Conservation (phyloP, 441 rosid genomes). For the Pelargonium hybrid region DNA sequence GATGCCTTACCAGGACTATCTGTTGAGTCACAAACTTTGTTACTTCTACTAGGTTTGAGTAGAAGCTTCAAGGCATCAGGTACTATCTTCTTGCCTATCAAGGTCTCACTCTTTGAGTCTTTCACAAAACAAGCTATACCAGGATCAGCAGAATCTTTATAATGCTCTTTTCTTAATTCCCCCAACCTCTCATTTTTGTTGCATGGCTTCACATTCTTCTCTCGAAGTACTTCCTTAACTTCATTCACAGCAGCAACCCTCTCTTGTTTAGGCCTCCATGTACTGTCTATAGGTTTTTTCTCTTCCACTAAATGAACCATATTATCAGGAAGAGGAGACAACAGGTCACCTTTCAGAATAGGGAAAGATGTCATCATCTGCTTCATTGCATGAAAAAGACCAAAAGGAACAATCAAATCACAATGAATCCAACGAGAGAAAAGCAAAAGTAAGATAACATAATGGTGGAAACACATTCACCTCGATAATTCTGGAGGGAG, state of each 20-base stretch:
- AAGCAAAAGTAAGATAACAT: neutral
- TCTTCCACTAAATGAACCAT: conserved; percentile 32
- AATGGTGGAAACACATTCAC: conserved; percentile 20
- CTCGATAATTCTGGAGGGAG: conserved; percentile 48
- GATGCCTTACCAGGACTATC: conserved; percentile 1
- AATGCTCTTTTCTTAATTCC: neutral
- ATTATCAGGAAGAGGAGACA: conserved; percentile 55
- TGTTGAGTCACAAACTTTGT: conserved; percentile 1
- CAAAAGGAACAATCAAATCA: conserved; percentile 8
- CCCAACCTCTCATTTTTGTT: neutral
- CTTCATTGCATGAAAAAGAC: conserved; percentile 27
- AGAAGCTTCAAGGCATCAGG: conserved; percentile 2
- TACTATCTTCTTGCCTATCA: neutral
- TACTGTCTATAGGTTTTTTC: conserved; percentile 19
- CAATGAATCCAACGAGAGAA: neutral
- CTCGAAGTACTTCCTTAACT: conserved; percentile 18
- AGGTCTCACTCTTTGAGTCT: neutral
- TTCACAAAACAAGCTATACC: neutral
- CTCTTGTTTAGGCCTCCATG: conserved; percentile 16
- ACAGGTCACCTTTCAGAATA: conserved; percentile 29
- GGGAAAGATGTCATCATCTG: conserved; percentile 70
- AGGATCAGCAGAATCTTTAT: neutral
- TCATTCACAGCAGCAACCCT: conserved; percentile 8
- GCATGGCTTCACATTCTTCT: neutral
- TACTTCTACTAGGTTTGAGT: neutral